Conservation (phyloP, 2,329 filamentous ascomycete species). For the Ophiocordyceps polyrhachis-furcata region DNA sequence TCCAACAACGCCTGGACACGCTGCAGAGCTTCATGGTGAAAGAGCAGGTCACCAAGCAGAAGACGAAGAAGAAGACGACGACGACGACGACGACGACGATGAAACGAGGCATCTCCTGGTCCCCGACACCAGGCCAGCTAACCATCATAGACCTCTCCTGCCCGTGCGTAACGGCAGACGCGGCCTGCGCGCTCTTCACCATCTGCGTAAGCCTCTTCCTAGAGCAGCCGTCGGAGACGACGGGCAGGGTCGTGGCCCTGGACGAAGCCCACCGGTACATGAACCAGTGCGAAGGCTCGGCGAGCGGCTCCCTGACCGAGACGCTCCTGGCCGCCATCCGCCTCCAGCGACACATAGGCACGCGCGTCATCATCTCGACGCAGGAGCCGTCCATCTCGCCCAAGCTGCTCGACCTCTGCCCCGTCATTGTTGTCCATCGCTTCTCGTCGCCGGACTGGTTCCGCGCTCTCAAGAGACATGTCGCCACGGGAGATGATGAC, state of each 20-base stretch:
- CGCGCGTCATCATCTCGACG: conserved; percentile 52
- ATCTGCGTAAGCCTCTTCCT: conserved; percentile 51
- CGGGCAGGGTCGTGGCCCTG: conserved; percentile 45
- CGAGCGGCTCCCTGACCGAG: conserved; percentile 35
- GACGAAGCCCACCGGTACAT: conserved; percentile 72
- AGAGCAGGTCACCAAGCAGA: conserved; percentile 3
- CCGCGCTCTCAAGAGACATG: conserved; percentile 19
- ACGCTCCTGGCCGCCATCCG: conserved; percentile 44
- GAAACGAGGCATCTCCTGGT: neutral
- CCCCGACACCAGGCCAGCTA: conserved; percentile 11
- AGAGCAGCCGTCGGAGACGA: conserved; percentile 19
- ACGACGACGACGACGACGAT: neutral
- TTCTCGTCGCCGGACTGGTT: conserved; percentile 52
- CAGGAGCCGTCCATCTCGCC: conserved; percentile 60
- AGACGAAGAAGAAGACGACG: neutral
- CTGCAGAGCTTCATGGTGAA: conserved; percentile 36
- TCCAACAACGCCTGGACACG: conserved; percentile 22
- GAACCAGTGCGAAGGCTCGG: conserved; percentile 29
- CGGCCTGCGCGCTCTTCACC: conserved; percentile 54
- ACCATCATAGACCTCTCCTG: conserved; percentile 49
- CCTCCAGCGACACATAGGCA: conserved; percentile 49
- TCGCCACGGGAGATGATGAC: conserved; percentile 17
- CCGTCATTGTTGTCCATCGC: conserved; percentile 51
- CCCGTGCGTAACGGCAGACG: conserved; percentile 46
- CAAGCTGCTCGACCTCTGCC: conserved; percentile 50